Evolutionary conservation across 2,329 filamentous ascomycete species (phyloP).

Genomic region (Triangularia verruculosa): DNA sequence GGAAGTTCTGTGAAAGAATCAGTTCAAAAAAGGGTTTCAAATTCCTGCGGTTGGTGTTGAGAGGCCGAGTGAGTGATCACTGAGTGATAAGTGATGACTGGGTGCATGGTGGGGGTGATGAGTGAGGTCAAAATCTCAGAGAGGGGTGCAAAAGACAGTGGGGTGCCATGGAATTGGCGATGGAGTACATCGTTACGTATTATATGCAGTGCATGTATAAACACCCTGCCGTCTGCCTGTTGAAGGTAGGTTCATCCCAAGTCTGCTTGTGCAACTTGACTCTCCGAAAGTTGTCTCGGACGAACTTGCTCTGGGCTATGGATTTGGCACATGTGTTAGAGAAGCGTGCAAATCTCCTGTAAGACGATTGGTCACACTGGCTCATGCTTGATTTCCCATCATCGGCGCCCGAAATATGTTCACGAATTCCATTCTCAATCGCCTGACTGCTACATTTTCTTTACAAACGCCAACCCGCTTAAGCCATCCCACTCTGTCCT

Average conservation of each 20-base stretch:
- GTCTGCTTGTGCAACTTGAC: neutral
- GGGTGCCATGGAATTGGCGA: neutral
- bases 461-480: conserved; percentile 5
- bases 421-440: neutral
- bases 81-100: neutral
- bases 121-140: neutral
- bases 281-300: neutral
- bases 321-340: neutral
- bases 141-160: neutral
- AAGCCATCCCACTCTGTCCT: neutral
- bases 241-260: neutral
- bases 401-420: too few relatives aligned
- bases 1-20: neutral
- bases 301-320: neutral
- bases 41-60: neutral
- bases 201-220: neutral
- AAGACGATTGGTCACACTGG: neutral
- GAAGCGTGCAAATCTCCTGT: neutral
- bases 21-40: neutral
- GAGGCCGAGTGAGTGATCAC: neutral
- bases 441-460: conserved; percentile 4
- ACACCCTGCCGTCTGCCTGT: neutral
- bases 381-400: too few relatives aligned
- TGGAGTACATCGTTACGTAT: neutral
- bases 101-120: neutral